These are phyloP conservation scores for Leucosporidium creatinivorum DNA, from an alignment of 768 basidiomycete genomes.

Conservation along the genomic window DNA sequence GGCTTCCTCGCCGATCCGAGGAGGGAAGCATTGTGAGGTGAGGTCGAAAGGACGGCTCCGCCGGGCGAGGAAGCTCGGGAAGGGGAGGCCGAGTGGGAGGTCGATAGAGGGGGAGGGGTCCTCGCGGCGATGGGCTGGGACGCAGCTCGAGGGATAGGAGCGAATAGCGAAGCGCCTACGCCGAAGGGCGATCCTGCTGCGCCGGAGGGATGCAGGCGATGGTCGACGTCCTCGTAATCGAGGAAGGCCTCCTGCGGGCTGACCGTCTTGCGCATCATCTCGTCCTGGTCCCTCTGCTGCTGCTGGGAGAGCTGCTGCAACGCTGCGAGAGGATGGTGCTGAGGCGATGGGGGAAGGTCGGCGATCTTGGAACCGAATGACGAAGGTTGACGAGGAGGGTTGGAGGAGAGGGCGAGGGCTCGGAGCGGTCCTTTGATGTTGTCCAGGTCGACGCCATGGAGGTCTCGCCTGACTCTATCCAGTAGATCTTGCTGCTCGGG, in stretches of 20 bases:
- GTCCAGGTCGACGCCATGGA: constrained; percentile 22
- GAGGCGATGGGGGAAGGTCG: not conserved
- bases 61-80: not conserved
- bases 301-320: not conserved
- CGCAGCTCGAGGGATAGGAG: constrained; percentile 9
- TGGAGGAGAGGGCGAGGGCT: constrained; percentile 6
- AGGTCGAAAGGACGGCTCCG: not conserved
- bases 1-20: not conserved
- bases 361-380: constrained; percentile 5
- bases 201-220: constrained; percentile 6
- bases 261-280: constrained; percentile 19
- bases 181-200: not conserved
- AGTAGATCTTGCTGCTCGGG: constrained; percentile 29
- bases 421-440: constrained; percentile 28
- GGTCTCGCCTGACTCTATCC: constrained; percentile 20
- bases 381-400: not conserved
- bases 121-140: not conserved
- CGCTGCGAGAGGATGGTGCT: not conserved
- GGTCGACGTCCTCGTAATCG: constrained; percentile 30
- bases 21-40: not conserved
- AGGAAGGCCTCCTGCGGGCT: constrained; percentile 32
- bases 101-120: not conserved
- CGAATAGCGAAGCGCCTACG: constrained; percentile 23
- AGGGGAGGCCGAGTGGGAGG: not conserved
- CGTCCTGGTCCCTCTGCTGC: not conserved